phyloP scores from a whole-genome alignment of 257 asterid genomes.

The Solanum chiquidenum region DNA sequence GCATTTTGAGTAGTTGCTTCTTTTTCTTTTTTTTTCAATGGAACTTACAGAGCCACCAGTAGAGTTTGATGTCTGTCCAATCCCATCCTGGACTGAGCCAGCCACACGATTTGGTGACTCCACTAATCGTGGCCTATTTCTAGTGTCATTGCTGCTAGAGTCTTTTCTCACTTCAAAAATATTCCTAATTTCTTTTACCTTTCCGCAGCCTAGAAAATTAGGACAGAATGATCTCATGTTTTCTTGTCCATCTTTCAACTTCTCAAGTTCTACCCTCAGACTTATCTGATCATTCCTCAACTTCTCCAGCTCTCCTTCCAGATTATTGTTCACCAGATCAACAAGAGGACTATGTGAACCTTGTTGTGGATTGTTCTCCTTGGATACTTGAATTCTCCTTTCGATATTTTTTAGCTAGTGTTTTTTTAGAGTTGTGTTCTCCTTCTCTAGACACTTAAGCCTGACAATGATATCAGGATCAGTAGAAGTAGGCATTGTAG shows the following conservation, averaged over 20 bases:
- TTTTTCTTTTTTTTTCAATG: background rate
- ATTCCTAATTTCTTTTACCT: background rate
- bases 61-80: conserved; percentile 1
- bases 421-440: too few relatives aligned
- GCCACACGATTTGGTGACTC: background rate
- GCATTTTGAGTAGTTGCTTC: background rate
- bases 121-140: background rate
- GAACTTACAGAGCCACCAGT: conserved; percentile 7
- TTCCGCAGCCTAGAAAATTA: background rate
- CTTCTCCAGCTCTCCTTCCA: too few relatives aligned
- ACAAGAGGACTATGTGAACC: too few relatives aligned
- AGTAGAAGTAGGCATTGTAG: too few relatives aligned
- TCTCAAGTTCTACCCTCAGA: too few relatives aligned
- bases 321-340: too few relatives aligned
- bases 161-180: conserved; percentile 5
- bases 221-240: conserved; percentile 8
- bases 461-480: too few relatives aligned
- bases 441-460: too few relatives aligned
- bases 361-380: too few relatives aligned
- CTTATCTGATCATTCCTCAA: too few relatives aligned
- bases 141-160: background rate
- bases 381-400: too few relatives aligned
- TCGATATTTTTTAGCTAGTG: too few relatives aligned
- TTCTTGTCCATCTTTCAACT: background rate
- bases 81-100: background rate